phyloP scores from a whole-genome alignment of 371 early-diverging fungal genomes.

The Blakeslea trispora region DNA sequence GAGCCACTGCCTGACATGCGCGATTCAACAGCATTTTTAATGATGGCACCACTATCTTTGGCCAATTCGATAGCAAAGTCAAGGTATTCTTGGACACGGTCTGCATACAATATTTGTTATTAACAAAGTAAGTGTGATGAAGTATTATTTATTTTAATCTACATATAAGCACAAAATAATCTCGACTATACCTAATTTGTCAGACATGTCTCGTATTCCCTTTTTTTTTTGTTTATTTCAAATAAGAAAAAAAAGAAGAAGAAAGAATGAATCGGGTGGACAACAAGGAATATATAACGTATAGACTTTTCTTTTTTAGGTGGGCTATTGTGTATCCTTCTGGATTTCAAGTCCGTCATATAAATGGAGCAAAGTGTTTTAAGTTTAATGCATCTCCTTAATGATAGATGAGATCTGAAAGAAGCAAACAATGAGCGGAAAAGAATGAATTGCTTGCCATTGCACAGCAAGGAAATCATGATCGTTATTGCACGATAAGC shows the following conservation, averaged over 20 bases:
- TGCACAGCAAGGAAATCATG: too few species aligned
- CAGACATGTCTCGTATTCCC: conserved; percentile 8
- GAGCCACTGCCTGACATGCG: conserved; percentile 54
- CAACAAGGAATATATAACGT: neutral
- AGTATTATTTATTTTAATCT: too few species aligned
- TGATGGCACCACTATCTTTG: conserved; percentile 62
- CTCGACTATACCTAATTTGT: conserved; percentile 5
- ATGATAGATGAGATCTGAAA: too few species aligned
- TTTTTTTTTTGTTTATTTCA: neutral
- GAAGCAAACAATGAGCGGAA: too few species aligned
- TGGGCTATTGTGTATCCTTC: neutral
- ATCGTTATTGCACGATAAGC: too few species aligned
- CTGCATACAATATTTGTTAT: neutral
- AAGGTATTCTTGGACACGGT: conserved; percentile 43
- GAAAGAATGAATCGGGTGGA: neutral
- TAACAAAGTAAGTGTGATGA: too few species aligned
- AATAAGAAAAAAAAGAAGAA: neutral
- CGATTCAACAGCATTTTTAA: conserved; percentile 58
- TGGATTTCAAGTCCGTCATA: neutral
- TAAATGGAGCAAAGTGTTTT: too few species aligned
- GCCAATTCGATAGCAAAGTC: conserved; percentile 61
- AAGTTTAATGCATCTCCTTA: too few species aligned
- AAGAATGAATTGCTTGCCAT: too few species aligned
- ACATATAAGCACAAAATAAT: too few species aligned
- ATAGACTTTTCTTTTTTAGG: neutral